Conservation (phyloP, 805 yeast genomes). For the Nakazawaea molendinolei region DNA sequence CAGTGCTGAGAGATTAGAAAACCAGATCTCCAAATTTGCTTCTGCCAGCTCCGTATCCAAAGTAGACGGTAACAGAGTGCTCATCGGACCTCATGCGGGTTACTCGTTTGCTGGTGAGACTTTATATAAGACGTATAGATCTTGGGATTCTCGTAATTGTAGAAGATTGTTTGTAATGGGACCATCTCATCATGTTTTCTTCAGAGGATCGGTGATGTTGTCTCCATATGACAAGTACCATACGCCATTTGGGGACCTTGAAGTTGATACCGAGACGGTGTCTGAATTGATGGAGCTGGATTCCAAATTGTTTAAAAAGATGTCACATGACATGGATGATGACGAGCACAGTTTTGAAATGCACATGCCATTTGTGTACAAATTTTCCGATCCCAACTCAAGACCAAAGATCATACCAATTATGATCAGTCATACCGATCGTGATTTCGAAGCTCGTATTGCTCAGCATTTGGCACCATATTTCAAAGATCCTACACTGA, state of each 20-base stretch:
- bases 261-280: slow-evolving; percentile 51
- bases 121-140: slow-evolving; percentile 68
- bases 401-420: slow-evolving; percentile 63
- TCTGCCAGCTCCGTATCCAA: slow-evolving; percentile 24
- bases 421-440: slow-evolving; percentile 61
- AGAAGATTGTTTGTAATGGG: slow-evolving; percentile 77
- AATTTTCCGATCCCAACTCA: slow-evolving; percentile 30
- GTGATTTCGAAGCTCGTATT: slow-evolving; percentile 34
- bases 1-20: slow-evolving; percentile 32
- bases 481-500: slow-evolving; percentile 45
- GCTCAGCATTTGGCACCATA: slow-evolving; percentile 46
- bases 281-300: slow-evolving; percentile 26
- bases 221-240: slow-evolving; percentile 49
- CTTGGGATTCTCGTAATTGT: slow-evolving; percentile 52
- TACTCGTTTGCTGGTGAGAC: slow-evolving; percentile 74
- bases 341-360: slow-evolving; percentile 92
- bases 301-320: slow-evolving; percentile 40
- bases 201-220: slow-evolving; percentile 50
- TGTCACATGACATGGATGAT: slow-evolving; percentile 59
- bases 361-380: slow-evolving; percentile 77
- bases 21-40: slow-evolving; percentile 46
- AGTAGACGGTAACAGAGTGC: slow-evolving; percentile 36
- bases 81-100: slow-evolving; percentile 84
- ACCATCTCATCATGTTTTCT: slow-evolving; percentile 89
- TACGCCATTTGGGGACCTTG: slow-evolving; percentile 78